Evolutionary conservation across 2,329 filamentous ascomycete species (phyloP), one percentile per base, ranked within the genome.

Genomic region (Diaporthe sp.): DNA sequence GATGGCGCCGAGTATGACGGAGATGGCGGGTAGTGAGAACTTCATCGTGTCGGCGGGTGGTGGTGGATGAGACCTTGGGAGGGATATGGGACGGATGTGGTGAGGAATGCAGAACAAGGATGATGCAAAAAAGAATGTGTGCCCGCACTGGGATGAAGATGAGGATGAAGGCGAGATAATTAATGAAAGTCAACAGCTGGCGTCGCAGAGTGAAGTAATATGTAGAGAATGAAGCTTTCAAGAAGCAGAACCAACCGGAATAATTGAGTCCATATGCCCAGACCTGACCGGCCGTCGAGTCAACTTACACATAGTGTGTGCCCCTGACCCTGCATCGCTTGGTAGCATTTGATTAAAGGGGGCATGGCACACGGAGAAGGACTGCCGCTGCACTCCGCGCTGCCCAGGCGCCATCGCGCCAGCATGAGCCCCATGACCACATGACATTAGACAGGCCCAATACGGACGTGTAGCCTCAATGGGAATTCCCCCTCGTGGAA

Each of bases 11-110:
- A 75, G 19, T 7, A 58, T 60, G 40, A 70, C 42, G 68, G 67
- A 30, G 13, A 72, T 28, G 45, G 38, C 66, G 40, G 71, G 38
- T 35, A 66, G 22, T 38, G 71, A 72, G 74, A 75, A 58, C 71
- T 74, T 75, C 75, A 76, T 76, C 13, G 50, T 75, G 72, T 3
- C 47, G 45, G 55, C 42, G n/a, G 25, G 28, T 58, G 22, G 10
- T 58, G 55, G 3, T n/a, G n/a, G n/a, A 35, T 22, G 40, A 38
- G 40, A 5, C 28, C 57, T 22, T 33, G 9, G 15, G 35, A 9
- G 22, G 30, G n/a, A 38, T 50, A 13, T 71, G 33, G 9, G 19
- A 33, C n/a, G 28, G 17, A 22, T n/a, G 13, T n/a, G 45, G 12
- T 60, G 19, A 13, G 22, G 19, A 22, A 47, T 19, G 45, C n/a